A percentile compares a stretch with the other conserved stretches of the same genome.
phyloP scores from a whole-genome alignment of 2,329 filamentous ascomycete genomes.

The Aspergillus uvarum region DNA sequence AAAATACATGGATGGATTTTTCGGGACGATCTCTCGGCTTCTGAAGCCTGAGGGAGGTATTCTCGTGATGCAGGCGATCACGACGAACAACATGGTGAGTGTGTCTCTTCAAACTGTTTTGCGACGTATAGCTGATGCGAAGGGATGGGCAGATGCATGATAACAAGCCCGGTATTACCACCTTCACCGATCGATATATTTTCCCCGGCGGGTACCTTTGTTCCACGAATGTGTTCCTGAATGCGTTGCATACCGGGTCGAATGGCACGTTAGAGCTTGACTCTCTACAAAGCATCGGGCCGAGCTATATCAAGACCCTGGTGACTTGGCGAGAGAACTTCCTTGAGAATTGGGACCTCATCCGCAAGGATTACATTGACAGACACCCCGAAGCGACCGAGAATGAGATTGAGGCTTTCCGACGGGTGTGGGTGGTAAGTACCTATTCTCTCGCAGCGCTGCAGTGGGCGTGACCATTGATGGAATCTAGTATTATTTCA shows the following conservation, averaged over 20 bases:
- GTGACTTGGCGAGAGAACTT: conserved; percentile 69
- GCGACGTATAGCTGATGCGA: background rate
- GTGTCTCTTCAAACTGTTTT: background rate
- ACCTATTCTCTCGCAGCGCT: background rate
- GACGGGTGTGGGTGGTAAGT: conserved; percentile 66
- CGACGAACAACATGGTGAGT: conserved; percentile 63
- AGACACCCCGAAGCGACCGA: conserved; percentile 62
- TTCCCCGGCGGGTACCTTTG: conserved; percentile 75
- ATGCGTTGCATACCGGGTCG: conserved; percentile 61
- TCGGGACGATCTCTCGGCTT: conserved; percentile 61
- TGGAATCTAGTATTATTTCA: conserved; percentile 65
- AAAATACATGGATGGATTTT: conserved; percentile 68
- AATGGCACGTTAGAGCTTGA: conserved; percentile 65
- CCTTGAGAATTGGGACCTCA: conserved; percentile 61
- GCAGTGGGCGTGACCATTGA: background rate
- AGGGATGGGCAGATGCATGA: conserved; percentile 50
- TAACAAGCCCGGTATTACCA: conserved; percentile 64
- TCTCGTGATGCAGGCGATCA: conserved; percentile 76
- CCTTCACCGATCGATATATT: conserved; percentile 75
- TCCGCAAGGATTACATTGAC: conserved; percentile 58
- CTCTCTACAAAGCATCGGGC: conserved; percentile 68
- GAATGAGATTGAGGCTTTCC: conserved; percentile 65
- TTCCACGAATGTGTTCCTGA: conserved; percentile 56
- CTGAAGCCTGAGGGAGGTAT: conserved; percentile 63
- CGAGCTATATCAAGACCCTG: conserved; percentile 69